A percentile compares a stretch with the other conserved stretches of the same genome.
phyloP scores from a whole-genome alignment of 208 protist species.

The Crithidia expoeki region DNA sequence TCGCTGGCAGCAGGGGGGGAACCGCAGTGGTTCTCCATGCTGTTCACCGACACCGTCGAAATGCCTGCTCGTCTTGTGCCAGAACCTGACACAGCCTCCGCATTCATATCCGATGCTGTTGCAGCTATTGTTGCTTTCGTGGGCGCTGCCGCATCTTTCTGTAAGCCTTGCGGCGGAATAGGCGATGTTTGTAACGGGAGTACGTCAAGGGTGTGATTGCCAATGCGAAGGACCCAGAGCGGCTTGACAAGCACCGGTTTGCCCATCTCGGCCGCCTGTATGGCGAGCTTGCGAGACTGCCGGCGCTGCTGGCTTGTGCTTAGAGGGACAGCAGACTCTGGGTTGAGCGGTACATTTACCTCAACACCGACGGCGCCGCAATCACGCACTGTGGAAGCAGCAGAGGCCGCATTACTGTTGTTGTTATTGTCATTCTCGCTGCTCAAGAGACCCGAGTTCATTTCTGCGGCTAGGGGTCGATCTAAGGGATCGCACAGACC shows the following conservation, averaged over 20 bases:
- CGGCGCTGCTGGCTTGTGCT: slow-evolving; percentile 28
- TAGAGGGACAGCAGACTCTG: not conserved
- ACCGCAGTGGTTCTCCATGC: not conserved
- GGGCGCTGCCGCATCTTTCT: not conserved
- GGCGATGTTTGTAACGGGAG: slow-evolving; percentile 10
- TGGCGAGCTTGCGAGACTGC: slow-evolving; percentile 22
- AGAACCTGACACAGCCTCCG: not conserved
- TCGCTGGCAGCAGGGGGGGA: slow-evolving; percentile 1
- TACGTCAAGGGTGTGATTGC: slow-evolving; percentile 25
- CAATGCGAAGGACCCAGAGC: slow-evolving; percentile 37
- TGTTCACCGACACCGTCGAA: not conserved
- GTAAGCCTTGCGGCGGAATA: not conserved
- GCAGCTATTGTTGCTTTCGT: not conserved
- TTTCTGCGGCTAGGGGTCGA: not conserved
- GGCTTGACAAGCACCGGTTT: slow-evolving; percentile 37
- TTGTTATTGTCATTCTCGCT: not conserved
- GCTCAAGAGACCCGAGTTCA: not conserved
- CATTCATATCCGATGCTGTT: not conserved
- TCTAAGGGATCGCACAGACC: not conserved
- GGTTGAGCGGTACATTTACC: not conserved
- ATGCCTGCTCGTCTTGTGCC: not conserved
- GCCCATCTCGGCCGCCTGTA: slow-evolving; percentile 28
- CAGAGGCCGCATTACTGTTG: not conserved
- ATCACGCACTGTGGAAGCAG: not conserved
- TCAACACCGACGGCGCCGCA: not conserved